Base-by-base conservation (phyloP, 331 rosid species). In the Malus hybrid region DNA sequence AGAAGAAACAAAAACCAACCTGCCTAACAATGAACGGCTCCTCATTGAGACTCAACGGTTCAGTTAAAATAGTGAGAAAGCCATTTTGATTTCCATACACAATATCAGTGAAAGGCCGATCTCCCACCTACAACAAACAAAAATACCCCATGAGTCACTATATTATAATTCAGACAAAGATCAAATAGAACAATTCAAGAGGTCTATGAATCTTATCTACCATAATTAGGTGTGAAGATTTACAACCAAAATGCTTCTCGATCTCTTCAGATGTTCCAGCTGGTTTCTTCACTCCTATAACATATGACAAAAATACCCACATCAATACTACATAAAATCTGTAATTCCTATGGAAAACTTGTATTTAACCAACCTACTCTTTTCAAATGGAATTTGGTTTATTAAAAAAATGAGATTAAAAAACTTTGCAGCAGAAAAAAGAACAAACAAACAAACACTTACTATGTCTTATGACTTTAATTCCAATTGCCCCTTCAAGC, bases 181-280 rank as follows among this genome's bases (percentile, higher is more conserved):
- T 48, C 20, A 63, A 68, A 50, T 57, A 39, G 9, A 66, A 34
- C 61, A 78, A 55, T 71, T 61, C 57, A 77, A 52, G 53, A 57
- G 72, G 22, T 34, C 65, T 22, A 26, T 42, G 57, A 70, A 80
- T 68, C 72, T 75, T 70, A 46, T 68, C 22, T 82, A 95, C 99
- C 99, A 95, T 90, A 83, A 95, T 88, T 69, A 95, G 83, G 72
- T 83, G 79, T 4, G 97, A 92, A 28, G 97, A 80, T 71, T 84
- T 56, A 75, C 86, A 89, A 30, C 96, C 96, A 72, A 95, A 92
- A 83, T 95, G 97, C 77, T 90, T 92, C 83, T 92, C 99, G 3
- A 92, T 79, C 89, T 95, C 99, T 83, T 95, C 99, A 74, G 97
- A 91, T 28, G 93, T 81, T 39, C 97, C 97, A 52, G 92, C 97